These are phyloP conservation scores for Phytophthora citricola DNA, from an alignment of 352 stramenopile genomes.

Conservation along the genomic window DNA sequence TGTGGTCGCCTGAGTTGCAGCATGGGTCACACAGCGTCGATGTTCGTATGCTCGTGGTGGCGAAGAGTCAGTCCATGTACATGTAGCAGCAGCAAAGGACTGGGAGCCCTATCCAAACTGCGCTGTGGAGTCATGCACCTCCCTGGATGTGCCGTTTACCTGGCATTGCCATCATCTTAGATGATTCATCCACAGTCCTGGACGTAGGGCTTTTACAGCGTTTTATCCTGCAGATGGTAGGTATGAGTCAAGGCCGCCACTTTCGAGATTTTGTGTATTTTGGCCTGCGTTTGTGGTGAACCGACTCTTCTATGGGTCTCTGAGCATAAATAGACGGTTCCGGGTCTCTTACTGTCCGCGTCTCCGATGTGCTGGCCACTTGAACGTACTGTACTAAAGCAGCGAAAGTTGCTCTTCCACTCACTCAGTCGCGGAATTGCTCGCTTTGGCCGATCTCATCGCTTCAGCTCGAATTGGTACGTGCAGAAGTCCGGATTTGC, in stretches of 20 bases:
- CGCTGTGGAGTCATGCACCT: background rate
- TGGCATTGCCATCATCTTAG: background rate
- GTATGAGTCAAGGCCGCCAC: conserved; percentile 8
- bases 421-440: conserved; percentile 21
- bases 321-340: conserved; percentile 19
- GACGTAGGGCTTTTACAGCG: background rate
- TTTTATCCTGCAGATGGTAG: conserved; percentile 12
- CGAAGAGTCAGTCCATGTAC: conserved; percentile 23
- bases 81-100: background rate
- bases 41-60: conserved; percentile 11
- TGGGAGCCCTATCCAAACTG: too few relatives aligned
- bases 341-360: background rate
- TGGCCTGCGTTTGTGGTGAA: background rate
- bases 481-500: conserved; percentile 20
- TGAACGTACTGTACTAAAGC: conserved; percentile 4
- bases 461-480: conserved; percentile 18
- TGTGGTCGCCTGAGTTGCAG: conserved; percentile 13
- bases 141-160: background rate
- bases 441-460: conserved; percentile 12
- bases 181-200: background rate
- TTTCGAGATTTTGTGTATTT: conserved; percentile 19
- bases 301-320: conserved; percentile 19
- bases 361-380: conserved; percentile 12
- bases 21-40: conserved; percentile 4
- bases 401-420: background rate